Base-by-base conservation (phyloP, 768 basidiomycete species). In the Mycena galericulata region DNA sequence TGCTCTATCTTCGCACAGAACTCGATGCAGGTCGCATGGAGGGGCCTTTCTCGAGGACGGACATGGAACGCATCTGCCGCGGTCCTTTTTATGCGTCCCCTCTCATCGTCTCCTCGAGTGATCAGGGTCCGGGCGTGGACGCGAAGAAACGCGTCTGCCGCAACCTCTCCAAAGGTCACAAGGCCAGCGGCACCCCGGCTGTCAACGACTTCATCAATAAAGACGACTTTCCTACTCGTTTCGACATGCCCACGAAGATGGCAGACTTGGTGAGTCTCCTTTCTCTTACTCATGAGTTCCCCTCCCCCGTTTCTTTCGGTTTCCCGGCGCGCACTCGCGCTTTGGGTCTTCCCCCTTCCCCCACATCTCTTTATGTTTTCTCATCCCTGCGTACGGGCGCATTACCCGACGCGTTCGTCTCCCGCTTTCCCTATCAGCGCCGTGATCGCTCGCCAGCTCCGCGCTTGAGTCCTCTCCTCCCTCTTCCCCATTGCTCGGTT, bases 61-160 rank as follows among this genome's bases (percentile, higher is more conserved):
- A 74, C 14, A 65, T 76, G 2, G 73, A 77, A 26, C 20, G 14
- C 8, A 50, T 77, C 8, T 59, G 79, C 14, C 32, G 68, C 0
- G 75, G 78, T 0, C 73, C 75, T 2, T 77, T 78, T 50, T 62
- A 68, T n/a, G 55, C 71, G 2, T 74, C 78, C 0, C 78, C 78
- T 0, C 64, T 79, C 17, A 69, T 74, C 46, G 67, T 73, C 7
- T 40, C 67, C 0, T 45, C 54, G 2, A 65, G 62, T 5, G 65
- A 63, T 15, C 65, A 72, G 26, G 72, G 72, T 17, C 72, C 74
- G 0, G 46, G 29, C 1, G 11, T 67, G 18, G 70, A 69, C 0
- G 22, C 46, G 0, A 75, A 75, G 45, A 47, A 30, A 17, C 22
- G 74, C 2, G 74, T 76, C 2, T 76, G 75, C 29, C 59, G 67